Conservation (phyloP, 441 rosid genomes). For the Gossypium gossypioides region DNA sequence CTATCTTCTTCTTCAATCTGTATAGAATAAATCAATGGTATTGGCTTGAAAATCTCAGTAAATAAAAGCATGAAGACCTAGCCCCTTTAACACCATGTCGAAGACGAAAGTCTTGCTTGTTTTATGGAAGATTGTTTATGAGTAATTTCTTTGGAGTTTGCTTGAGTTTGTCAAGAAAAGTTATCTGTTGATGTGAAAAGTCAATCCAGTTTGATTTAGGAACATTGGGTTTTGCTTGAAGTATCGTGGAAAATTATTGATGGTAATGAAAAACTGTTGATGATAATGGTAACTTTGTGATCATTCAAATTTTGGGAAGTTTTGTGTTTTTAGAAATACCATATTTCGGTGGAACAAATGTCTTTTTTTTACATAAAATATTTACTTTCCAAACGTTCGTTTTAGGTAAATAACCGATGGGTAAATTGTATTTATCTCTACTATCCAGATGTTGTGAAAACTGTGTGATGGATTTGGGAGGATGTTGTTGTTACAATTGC, state of each 20-base stretch:
- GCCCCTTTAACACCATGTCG: not conserved
- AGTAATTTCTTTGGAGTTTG: not conserved
- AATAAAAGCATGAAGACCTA: not conserved
- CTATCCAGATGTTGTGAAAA: conserved; percentile 53
- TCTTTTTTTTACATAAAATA: not conserved
- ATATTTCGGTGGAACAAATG: not conserved
- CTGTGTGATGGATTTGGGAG: conserved; percentile 46
- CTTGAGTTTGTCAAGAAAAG: not conserved
- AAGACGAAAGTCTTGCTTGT: not conserved
- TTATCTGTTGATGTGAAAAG: not conserved
- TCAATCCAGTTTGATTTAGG: not conserved
- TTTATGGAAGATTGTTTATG: not conserved
- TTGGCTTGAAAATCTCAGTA: not conserved
- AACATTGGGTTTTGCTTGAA: not conserved
- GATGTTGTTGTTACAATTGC: conserved; percentile 67
- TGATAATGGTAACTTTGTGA: not conserved
- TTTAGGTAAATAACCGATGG: not conserved
- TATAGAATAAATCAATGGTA: too few relatives aligned
- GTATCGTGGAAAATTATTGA: not conserved
- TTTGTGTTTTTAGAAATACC: not conserved
- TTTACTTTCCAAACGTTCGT: not conserved
- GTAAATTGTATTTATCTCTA: conserved; percentile 1
- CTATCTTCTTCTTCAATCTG: not conserved
- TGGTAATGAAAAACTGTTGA: not conserved
- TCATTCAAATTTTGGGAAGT: not conserved